Conservation (phyloP, 768 basidiomycete species). For the Pholiota microspora region DNA sequence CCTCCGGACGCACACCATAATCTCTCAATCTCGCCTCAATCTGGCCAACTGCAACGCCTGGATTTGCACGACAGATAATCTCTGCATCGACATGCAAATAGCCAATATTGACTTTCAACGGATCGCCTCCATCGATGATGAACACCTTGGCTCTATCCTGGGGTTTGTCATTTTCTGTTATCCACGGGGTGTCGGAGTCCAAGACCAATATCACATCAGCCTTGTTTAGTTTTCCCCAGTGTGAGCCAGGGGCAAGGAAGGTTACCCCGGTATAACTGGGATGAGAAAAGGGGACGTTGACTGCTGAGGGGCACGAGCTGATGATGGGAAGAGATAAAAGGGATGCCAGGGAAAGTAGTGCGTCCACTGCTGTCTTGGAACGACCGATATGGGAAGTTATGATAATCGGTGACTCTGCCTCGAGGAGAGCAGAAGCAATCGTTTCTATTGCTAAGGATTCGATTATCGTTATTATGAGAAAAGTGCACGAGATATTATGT, state of each 20-base stretch:
- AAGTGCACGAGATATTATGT: neutral
- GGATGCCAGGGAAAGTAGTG: constrained; percentile 47
- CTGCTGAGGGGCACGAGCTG: constrained; percentile 44
- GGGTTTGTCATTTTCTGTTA: constrained; percentile 47
- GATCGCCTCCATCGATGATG: constrained; percentile 61
- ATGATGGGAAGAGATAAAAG: constrained; percentile 55
- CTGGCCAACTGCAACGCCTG: constrained; percentile 48
- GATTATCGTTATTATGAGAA: neutral
- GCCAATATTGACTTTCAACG: constrained; percentile 50
- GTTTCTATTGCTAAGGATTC: constrained; percentile 25
- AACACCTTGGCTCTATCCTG: constrained; percentile 46
- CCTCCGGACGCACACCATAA: constrained; percentile 18
- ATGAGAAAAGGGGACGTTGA: constrained; percentile 58
- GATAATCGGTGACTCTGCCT: constrained; percentile 56
- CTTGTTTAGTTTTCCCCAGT: constrained; percentile 43
- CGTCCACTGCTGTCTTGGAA: constrained; percentile 42
- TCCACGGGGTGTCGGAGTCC: constrained; percentile 70
- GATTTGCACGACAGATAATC: constrained; percentile 56
- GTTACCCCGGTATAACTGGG: constrained; percentile 52
- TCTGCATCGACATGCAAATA: constrained; percentile 56
- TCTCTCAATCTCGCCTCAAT: constrained; percentile 36
- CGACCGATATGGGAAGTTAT: constrained; percentile 64
- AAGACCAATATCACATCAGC: constrained; percentile 66
- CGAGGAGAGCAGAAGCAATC: constrained; percentile 48
- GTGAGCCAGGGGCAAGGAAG: constrained; percentile 43